Conservation (phyloP, 495 filamentous ascomycete species). For the Aspergillus avenaceus region DNA sequence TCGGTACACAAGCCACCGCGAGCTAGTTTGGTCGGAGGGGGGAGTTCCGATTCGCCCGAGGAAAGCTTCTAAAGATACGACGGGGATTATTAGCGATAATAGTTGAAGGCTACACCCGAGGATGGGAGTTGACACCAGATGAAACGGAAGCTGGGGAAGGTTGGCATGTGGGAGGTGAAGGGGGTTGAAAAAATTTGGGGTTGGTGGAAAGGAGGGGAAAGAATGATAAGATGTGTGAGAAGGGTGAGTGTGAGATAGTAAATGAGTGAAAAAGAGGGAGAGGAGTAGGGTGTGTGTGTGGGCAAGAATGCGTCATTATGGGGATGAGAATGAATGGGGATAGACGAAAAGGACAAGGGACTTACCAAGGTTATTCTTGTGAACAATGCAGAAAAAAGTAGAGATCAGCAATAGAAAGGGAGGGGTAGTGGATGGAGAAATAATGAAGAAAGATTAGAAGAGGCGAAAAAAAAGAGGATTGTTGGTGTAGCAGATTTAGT, state of each 20-base stretch:
- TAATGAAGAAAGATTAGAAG: not conserved
- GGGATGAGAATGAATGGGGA: slow-evolving; percentile 13
- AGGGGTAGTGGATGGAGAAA: not conserved
- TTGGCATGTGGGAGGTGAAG: slow-evolving; percentile 1
- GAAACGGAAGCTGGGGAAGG: not conserved
- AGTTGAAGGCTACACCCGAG: not conserved
- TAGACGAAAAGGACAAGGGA: slow-evolving; percentile 7
- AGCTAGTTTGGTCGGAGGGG: slow-evolving; percentile 21
- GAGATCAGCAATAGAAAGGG: not conserved
- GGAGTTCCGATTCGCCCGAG: slow-evolving; percentile 21
- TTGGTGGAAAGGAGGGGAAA: not conserved
- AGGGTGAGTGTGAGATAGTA: too few relatives aligned
- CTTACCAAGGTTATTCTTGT: slow-evolving; percentile 7
- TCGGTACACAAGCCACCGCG: slow-evolving; percentile 10
- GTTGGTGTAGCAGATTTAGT: not conserved
- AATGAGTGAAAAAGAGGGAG: slow-evolving; percentile 1
- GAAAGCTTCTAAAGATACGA: slow-evolving; percentile 10
- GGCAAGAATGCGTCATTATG: slow-evolving; percentile 41
- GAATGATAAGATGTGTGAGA: not conserved
- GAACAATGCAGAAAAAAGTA: not conserved
- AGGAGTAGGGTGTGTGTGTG: slow-evolving; percentile 12
- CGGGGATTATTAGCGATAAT: slow-evolving; percentile 14
- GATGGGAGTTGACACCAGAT: not conserved
- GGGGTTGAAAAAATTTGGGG: slow-evolving; percentile 2
- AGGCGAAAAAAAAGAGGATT: not conserved